Percentiles rank a stretch among this genome's conserved stretches.
Evolutionary conservation across 257 asterid genomes (phyloP).

Genomic region (Datura wrightii): DNA sequence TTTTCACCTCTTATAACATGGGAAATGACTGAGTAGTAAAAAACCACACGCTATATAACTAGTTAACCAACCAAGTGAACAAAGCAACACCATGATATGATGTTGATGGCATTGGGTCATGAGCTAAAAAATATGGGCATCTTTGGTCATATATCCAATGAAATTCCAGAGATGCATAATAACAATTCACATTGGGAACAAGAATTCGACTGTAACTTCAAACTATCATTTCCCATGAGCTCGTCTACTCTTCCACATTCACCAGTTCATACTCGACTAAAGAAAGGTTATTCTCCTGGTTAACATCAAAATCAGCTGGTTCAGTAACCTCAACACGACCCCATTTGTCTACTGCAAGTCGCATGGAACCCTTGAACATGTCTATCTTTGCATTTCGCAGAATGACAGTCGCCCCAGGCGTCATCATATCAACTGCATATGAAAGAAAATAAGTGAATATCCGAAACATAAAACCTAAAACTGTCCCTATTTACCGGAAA

Average conservation of each 20-base stretch:
- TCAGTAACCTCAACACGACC: constrained; percentile 54
- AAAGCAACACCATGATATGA: constrained; percentile 25
- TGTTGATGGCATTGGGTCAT: constrained; percentile 17
- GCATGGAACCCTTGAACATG: constrained; percentile 55
- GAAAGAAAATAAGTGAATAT: background rate
- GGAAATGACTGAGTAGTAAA: constrained; percentile 7
- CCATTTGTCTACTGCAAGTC: constrained; percentile 58
- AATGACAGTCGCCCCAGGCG: constrained; percentile 44
- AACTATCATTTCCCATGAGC: constrained; percentile 20
- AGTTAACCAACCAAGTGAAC: constrained; percentile 9
- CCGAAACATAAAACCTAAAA: background rate
- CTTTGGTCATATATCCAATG: background rate
- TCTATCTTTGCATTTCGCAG: constrained; percentile 54
- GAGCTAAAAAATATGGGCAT: constrained; percentile 16
- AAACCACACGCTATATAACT: background rate
- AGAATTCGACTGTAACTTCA: background rate
- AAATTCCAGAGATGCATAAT: background rate
- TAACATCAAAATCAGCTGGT: constrained; percentile 42
- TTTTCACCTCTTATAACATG: background rate
- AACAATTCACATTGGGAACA: constrained; percentile 3
- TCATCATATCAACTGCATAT: constrained; percentile 50
- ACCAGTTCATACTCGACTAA: constrained; percentile 52
- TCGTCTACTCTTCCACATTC: constrained; percentile 39
- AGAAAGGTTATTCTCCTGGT: constrained; percentile 51
- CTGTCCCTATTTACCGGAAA: background rate